Percentiles rank a stretch among this genome's conserved stretches.
These are phyloP conservation scores for Eustoma russellianum DNA, from an alignment of 257 asterid species.

Conservation along the genomic window DNA sequence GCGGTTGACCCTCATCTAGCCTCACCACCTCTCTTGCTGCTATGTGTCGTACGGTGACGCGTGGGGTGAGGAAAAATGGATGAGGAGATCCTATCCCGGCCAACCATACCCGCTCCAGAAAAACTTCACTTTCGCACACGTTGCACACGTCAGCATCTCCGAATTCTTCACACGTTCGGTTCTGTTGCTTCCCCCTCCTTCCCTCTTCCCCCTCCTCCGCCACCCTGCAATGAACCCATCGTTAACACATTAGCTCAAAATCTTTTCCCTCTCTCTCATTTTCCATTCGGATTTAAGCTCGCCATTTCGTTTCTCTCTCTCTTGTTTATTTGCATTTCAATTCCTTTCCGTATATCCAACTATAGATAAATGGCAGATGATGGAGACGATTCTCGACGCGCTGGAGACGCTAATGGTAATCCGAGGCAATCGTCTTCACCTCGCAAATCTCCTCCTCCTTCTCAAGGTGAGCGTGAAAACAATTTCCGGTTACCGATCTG, in stretches of 20 bases:
- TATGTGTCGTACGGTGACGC: too few species aligned
- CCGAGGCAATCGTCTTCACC: constrained; percentile 43
- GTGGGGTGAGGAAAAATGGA: too few species aligned
- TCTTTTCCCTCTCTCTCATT: background rate
- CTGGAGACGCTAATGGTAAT: constrained; percentile 20
- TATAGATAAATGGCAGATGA: constrained; percentile 9
- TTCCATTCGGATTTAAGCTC: background rate
- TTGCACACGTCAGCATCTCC: too few species aligned
- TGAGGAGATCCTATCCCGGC: too few species aligned
- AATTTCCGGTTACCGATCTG: constrained; percentile 4
- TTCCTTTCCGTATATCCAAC: background rate
- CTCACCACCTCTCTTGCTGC: too few species aligned
- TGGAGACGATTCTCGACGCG: constrained; percentile 11
- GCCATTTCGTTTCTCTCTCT: background rate
- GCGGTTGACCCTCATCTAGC: too few species aligned
- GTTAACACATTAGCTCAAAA: background rate
- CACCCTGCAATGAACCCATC: constrained; percentile 1
- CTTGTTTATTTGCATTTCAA: constrained; percentile 3
- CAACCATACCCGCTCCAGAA: too few species aligned
- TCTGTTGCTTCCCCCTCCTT: background rate
- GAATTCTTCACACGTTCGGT: too few species aligned
- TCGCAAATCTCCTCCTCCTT: constrained; percentile 46
- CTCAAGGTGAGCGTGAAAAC: constrained; percentile 13
- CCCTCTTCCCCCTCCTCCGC: background rate
- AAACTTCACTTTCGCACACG: too few species aligned